Conservation (phyloP, 345 rosid genomes). For the Turnera subulata region DNA sequence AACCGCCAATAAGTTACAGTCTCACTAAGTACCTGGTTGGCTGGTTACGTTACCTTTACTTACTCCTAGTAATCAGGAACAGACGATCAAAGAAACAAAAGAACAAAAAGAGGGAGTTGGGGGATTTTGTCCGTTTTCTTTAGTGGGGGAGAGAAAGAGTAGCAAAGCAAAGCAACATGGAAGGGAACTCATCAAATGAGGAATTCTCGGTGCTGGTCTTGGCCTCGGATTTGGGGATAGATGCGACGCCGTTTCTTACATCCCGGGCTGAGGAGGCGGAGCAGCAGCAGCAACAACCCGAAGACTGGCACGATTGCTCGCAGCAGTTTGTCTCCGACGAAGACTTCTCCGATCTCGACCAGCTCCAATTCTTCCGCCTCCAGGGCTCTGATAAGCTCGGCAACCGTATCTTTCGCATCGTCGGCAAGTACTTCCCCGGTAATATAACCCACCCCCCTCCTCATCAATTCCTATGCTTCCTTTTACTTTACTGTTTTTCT, state of each 20-base stretch:
- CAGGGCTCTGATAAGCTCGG: conserved; percentile 79
- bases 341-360: conserved; percentile 88
- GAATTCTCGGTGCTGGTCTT: conserved; percentile 67
- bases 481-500: too few relatives aligned
- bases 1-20: too few relatives aligned
- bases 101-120: too few relatives aligned
- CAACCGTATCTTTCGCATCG: conserved; percentile 62
- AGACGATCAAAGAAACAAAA: too few relatives aligned
- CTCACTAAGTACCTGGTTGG: too few relatives aligned
- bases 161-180: too few relatives aligned
- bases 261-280: conserved; percentile 14
- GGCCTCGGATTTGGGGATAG: conserved; percentile 85
- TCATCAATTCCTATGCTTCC: too few relatives aligned
- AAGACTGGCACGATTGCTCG: conserved; percentile 85
- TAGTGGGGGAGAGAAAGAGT: too few relatives aligned
- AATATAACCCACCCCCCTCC: conserved; percentile 7
- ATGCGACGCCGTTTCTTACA: conserved; percentile 61
- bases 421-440: conserved; percentile 91
- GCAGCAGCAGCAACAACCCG: conserved; percentile 31
- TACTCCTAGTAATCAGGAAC: too few relatives aligned
- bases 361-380: conserved; percentile 62
- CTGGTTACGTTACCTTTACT: too few relatives aligned
- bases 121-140: too few relatives aligned
- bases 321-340: conserved; percentile 55
- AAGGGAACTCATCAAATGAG: conserved; percentile 40